Conservation (phyloP, 139 green algal species). For the Diplosphaera chodatii region DNA sequence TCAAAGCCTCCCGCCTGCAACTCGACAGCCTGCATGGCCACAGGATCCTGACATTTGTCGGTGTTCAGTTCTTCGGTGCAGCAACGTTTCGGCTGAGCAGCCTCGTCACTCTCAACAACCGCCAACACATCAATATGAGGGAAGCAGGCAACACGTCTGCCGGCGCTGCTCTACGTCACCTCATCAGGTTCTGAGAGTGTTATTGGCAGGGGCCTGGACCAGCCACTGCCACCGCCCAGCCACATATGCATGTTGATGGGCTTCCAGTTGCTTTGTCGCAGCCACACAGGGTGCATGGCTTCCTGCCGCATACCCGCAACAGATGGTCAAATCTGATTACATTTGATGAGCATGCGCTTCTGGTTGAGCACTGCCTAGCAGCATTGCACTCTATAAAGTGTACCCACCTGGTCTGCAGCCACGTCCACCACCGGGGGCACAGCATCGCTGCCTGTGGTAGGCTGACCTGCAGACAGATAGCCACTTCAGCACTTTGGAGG, state of each 20-base stretch:
- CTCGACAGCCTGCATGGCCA: background rate
- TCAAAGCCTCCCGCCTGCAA: background rate
- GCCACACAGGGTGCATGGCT: background rate
- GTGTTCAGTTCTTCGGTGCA: too few species aligned
- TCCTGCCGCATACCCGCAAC: background rate
- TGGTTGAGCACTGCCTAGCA: too few species aligned
- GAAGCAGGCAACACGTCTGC: background rate
- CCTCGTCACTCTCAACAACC: too few species aligned
- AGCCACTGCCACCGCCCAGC: slow-evolving; percentile 13
- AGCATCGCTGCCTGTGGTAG: too few species aligned
- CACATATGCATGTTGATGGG: background rate
- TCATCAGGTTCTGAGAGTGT: background rate
- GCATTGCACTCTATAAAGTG: too few species aligned
- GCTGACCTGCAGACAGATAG: background rate
- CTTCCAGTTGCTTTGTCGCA: background rate
- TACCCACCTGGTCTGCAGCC: background rate
- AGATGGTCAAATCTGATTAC: too few species aligned
- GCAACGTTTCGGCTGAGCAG: too few species aligned
- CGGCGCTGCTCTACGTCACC: too few species aligned
- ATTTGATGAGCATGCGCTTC: too few species aligned
- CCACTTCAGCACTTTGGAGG: too few species aligned
- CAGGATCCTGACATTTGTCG: too few species aligned
- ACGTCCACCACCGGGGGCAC: background rate
- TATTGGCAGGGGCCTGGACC: slow-evolving; percentile 8
- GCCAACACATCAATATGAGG: background rate